phyloP scores from a whole-genome alignment of 2,329 filamentous ascomycete genomes.

The Teratosphaeria viscida region DNA sequence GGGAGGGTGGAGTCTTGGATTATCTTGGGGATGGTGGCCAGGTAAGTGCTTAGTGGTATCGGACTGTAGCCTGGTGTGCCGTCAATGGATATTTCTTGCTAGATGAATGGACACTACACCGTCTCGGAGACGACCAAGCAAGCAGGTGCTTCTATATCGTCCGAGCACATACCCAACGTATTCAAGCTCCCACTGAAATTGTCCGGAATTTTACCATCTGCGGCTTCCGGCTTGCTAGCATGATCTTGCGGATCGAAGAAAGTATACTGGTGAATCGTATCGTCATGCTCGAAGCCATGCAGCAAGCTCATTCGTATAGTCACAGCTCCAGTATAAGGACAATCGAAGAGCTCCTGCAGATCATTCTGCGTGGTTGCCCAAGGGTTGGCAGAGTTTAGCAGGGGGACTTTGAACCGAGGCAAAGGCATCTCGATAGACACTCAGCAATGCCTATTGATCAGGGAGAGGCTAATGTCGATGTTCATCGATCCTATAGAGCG shows the following conservation, averaged over 20 bases:
- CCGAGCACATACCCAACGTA: constrained; percentile 42
- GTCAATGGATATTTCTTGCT: no score
- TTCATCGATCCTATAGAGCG: background rate
- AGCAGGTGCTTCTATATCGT: no score
- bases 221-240: background rate
- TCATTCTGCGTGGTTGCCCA: constrained; percentile 61
- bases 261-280: constrained; percentile 50
- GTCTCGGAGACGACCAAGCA: no score
- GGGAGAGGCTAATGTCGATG: background rate
- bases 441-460: background rate
- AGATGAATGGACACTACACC: no score
- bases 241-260: constrained; percentile 48
- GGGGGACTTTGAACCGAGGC: constrained; percentile 49
- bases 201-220: constrained; percentile 22
- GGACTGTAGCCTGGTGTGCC: constrained; percentile 51
- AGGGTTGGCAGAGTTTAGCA: constrained; percentile 66
- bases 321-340: constrained; percentile 57
- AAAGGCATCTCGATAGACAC: constrained; percentile 16
- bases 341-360: constrained; percentile 50
- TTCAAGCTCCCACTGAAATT: constrained; percentile 41
- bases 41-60: constrained; percentile 47
- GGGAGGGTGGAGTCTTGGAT: constrained; percentile 11
- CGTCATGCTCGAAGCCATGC: constrained; percentile 53
- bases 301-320: constrained; percentile 63
- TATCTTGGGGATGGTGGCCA: constrained; percentile 39